Evolutionary conservation across 352 stramenopile genomes (phyloP).

Genomic region (Phytophthora multivora): DNA sequence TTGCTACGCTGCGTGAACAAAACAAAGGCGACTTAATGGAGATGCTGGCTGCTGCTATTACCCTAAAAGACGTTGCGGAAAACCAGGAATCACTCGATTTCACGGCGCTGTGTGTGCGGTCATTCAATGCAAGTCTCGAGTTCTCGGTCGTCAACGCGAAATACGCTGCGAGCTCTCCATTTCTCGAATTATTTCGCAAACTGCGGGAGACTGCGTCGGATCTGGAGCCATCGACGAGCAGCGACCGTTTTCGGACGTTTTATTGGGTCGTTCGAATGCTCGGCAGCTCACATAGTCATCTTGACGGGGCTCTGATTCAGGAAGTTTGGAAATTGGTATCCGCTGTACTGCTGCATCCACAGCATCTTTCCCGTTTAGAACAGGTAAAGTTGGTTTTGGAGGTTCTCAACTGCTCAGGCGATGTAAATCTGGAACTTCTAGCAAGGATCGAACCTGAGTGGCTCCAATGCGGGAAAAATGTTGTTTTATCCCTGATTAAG

Average conservation of each 20-base stretch:
- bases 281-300: not conserved
- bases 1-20: slow-evolving; percentile 10
- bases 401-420: not conserved
- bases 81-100: not conserved
- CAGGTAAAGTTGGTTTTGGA: not conserved
- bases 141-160: slow-evolving; percentile 17
- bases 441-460: not conserved
- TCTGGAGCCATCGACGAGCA: not conserved
- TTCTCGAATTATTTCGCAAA: too few species aligned
- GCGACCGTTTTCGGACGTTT: not conserved
- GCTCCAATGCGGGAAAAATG: slow-evolving; percentile 2
- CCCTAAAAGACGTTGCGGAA: not conserved
- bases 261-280: slow-evolving; percentile 11
- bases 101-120: not conserved
- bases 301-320: not conserved
- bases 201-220: too few species aligned
- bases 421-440: not conserved
- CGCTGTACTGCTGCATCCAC: not conserved
- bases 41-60: not conserved
- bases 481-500: slow-evolving; percentile 9
- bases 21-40: slow-evolving; percentile 18
- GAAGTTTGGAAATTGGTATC: slow-evolving; percentile 14
- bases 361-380: not conserved
- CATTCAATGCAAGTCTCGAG: slow-evolving; percentile 22
- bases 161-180: not conserved